A percentile compares a stretch with the other conserved stretches of the same genome.
phyloP scores from a whole-genome alignment of 495 filamentous ascomycete genomes.

The Penicillium ucsense region DNA sequence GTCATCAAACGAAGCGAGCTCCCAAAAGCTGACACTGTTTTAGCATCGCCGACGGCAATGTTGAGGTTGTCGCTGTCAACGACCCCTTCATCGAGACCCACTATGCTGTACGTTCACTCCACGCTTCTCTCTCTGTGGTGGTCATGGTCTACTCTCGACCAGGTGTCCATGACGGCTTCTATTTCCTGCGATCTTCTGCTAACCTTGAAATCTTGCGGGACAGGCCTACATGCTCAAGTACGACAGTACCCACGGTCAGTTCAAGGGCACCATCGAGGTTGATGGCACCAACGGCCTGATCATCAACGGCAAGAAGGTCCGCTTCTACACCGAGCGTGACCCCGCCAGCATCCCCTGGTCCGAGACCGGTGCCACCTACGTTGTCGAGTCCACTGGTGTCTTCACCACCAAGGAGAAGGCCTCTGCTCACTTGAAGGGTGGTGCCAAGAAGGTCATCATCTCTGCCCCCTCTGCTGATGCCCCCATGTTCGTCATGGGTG shows the following conservation, averaged over 20 bases:
- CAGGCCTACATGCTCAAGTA: conserved; percentile 99
- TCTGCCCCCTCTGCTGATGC: conserved; percentile 97
- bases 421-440: conserved; percentile 89
- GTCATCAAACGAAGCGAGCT: too few species aligned
- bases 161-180: too few species aligned
- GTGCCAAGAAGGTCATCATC: conserved; percentile 99
- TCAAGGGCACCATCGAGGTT: conserved; percentile 81
- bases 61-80: conserved; percentile 93
- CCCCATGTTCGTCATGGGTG: conserved; percentile 99
- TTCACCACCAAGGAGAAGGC: conserved; percentile 99
- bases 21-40: conserved; percentile 27
- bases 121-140: background rate
- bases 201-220: background rate
- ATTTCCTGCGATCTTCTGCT: too few species aligned
- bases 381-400: conserved; percentile 98
- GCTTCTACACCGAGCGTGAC: conserved; percentile 92
- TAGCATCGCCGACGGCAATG: conserved; percentile 73
- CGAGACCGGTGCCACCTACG: conserved; percentile 82
- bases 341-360: conserved; percentile 86
- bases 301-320: conserved; percentile 92
- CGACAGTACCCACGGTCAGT: conserved; percentile 90
- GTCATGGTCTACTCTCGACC: background rate
- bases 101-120: conserved; percentile 72
- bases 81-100: conserved; percentile 98
- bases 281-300: conserved; percentile 60